Conservation (phyloP, 805 yeast genomes). For the Komagataella pastoris region DNA sequence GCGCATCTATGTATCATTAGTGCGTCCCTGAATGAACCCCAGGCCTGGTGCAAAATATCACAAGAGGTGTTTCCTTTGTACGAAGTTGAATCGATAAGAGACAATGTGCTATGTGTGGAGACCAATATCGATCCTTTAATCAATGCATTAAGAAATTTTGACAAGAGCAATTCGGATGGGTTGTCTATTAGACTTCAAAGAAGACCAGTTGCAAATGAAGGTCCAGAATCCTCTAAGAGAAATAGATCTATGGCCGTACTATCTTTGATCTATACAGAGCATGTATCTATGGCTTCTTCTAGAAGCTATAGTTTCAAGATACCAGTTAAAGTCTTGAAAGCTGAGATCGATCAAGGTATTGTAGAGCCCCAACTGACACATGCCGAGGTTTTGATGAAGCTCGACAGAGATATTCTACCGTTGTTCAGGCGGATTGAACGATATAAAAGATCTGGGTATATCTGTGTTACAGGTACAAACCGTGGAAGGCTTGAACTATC, state of each 20-base stretch:
- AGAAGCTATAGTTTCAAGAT: conserved; percentile 56
- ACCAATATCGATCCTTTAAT: conserved; percentile 46
- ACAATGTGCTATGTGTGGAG: conserved; percentile 45
- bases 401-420: conserved; percentile 32
- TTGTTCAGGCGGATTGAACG: conserved; percentile 54
- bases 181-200: conserved; percentile 36
- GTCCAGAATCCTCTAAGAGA: conserved; percentile 8
- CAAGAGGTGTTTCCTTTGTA: conserved; percentile 31
- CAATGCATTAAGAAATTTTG: conserved; percentile 44
- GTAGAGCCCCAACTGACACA: conserved; percentile 50
- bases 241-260: conserved; percentile 30
- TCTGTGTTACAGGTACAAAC: conserved; percentile 36
- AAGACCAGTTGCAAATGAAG: conserved; percentile 15
- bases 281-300: conserved; percentile 23
- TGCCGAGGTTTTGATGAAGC: conserved; percentile 42
- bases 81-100: conserved; percentile 37
- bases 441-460: conserved; percentile 36
- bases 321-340: conserved; percentile 52
- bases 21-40: conserved; percentile 42
- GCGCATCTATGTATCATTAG: conserved; percentile 36
- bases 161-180: conserved; percentile 35
- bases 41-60: conserved; percentile 50
- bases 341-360: conserved; percentile 35
- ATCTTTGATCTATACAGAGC: conserved; percentile 40
- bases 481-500: conserved; percentile 37